phyloP scores from a whole-genome alignment of 2,329 filamentous ascomycete species.

The Aquanectria penicillioides region DNA sequence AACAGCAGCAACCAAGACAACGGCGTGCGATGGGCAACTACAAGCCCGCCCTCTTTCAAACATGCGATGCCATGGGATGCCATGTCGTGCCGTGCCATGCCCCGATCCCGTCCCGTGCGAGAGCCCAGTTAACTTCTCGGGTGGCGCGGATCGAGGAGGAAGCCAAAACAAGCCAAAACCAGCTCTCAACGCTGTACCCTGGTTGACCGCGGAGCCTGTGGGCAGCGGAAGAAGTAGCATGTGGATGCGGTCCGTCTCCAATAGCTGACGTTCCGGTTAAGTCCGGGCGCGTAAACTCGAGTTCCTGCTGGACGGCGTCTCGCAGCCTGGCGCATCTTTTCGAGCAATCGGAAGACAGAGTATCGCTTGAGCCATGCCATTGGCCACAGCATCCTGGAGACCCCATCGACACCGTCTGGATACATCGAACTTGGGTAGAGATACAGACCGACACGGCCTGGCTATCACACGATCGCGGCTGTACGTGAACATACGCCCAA shows the following conservation, averaged over 20 bases:
- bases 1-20: constrained; percentile 4
- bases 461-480: constrained; percentile 7
- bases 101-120: no score
- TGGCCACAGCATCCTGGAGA: constrained; percentile 45
- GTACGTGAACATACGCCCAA: not conserved
- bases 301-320: constrained; percentile 57
- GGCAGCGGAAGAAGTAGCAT: constrained; percentile 21
- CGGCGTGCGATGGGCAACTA: not conserved
- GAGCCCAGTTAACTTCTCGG: constrained; percentile 25
- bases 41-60: constrained; percentile 1
- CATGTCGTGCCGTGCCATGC: no score
- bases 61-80: no score
- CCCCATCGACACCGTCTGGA: constrained; percentile 32
- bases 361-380: constrained; percentile 49
- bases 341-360: constrained; percentile 60
- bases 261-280: constrained; percentile 52
- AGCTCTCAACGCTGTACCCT: constrained; percentile 20
- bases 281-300: constrained; percentile 62
- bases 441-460: constrained; percentile 12
- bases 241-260: constrained; percentile 17
- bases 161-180: constrained; percentile 36
- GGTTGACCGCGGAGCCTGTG: constrained; percentile 6
- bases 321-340: constrained; percentile 52
- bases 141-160: constrained; percentile 51
- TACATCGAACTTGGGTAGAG: constrained; percentile 22